phyloP scores from a whole-genome alignment of 352 stramenopile genomes.

The Halophytophthora polymorphica region DNA sequence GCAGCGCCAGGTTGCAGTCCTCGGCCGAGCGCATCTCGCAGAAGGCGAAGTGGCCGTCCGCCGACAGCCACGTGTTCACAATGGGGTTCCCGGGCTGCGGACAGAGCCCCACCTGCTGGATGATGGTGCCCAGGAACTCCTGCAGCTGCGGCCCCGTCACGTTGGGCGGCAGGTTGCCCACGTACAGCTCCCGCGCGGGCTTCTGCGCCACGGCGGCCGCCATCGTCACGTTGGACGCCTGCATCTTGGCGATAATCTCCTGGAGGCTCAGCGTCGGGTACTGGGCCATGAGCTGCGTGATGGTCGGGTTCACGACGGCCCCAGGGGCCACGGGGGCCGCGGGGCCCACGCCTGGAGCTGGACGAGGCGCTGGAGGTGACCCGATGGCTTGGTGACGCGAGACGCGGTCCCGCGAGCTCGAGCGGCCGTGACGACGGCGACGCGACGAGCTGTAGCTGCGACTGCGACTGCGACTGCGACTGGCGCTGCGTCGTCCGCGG shows the following conservation, averaged over 20 bases:
- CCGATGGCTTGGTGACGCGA: slow-evolving; percentile 48
- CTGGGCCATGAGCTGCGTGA: slow-evolving; percentile 88
- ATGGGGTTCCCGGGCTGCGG: slow-evolving; percentile 80
- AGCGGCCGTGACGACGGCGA: slow-evolving; percentile 42
- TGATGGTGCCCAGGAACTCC: slow-evolving; percentile 85
- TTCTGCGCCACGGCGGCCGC: slow-evolving; percentile 73
- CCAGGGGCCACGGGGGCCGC: slow-evolving; percentile 13
- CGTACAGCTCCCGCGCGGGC: slow-evolving; percentile 78
- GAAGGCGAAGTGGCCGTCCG: slow-evolving; percentile 84
- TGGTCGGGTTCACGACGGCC: slow-evolving; percentile 60
- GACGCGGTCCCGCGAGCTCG: slow-evolving; percentile 48
- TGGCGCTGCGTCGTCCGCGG: slow-evolving; percentile 28
- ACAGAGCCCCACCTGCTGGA: slow-evolving; percentile 80
- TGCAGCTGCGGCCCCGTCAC: slow-evolving; percentile 81
- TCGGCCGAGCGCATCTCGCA: slow-evolving; percentile 87
- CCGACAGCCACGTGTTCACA: slow-evolving; percentile 84
- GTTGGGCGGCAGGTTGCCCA: slow-evolving; percentile 82
- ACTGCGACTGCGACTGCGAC: slow-evolving; percentile 38
- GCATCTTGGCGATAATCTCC: slow-evolving; percentile 89
- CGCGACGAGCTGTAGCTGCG: slow-evolving; percentile 49
- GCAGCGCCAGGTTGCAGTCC: slow-evolving; percentile 81
- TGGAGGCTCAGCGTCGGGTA: slow-evolving; percentile 87
- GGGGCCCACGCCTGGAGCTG: slow-evolving; percentile 1
- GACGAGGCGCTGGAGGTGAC: slow-evolving; percentile 41
- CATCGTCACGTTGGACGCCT: slow-evolving; percentile 74